phyloP scores from a whole-genome alignment of 2,329 filamentous ascomycete genomes.

The Onygenales sp. region DNA sequence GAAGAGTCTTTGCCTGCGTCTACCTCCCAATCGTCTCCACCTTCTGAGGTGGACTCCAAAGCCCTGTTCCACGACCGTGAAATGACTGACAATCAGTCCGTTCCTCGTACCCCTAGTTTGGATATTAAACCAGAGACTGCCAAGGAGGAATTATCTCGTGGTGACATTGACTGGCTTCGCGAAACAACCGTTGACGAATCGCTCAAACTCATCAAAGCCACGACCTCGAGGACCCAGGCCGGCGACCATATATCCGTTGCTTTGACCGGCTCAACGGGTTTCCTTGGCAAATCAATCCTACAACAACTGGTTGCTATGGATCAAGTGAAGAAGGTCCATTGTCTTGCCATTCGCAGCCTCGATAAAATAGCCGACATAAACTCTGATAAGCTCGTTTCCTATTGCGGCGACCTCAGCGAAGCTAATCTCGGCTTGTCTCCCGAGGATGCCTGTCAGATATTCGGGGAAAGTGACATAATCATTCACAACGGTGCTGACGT shows the following conservation, averaged over 20 bases:
- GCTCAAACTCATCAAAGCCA: background rate
- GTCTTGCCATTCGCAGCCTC: constrained; percentile 26
- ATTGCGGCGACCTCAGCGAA: constrained; percentile 29
- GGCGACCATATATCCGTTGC: constrained; percentile 2
- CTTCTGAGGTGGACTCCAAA: constrained; percentile 1
- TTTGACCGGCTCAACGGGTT: constrained; percentile 25
- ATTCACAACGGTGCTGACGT: constrained; percentile 46
- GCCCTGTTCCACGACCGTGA: background rate
- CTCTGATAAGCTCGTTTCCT: constrained; percentile 20
- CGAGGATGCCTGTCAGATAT: constrained; percentile 20
- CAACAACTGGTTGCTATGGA: constrained; percentile 22
- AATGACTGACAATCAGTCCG: background rate
- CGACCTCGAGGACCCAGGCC: background rate
- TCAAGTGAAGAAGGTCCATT: constrained; percentile 31
- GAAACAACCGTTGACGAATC: constrained; percentile 21
- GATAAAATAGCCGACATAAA: background rate
- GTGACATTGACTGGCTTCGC: constrained; percentile 30
- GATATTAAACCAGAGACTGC: background rate
- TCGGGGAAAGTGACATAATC: constrained; percentile 33
- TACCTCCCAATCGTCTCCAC: background rate
- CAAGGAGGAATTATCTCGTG: background rate
- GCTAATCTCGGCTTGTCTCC: constrained; percentile 31
- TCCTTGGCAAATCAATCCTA: constrained; percentile 33
- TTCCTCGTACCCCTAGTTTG: background rate
- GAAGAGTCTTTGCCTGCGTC: background rate